Evolutionary conservation across 805 yeast genomes (phyloP), one percentile per base, ranked within the genome.

Genomic region (Candida ovalis): DNA sequence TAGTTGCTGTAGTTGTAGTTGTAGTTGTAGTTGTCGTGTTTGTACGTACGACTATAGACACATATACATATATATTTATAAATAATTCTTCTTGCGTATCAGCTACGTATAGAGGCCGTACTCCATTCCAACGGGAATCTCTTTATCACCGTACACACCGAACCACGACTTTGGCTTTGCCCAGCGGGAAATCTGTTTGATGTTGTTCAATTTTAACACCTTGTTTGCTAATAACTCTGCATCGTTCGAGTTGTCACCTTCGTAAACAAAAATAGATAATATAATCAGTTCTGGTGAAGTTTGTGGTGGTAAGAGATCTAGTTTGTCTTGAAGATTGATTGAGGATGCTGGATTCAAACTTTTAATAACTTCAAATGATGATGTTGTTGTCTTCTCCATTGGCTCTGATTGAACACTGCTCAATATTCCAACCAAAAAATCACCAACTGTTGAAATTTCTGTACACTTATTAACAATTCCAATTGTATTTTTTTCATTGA

Each of bases 211-310:
- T 4, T 66, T 55, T 5, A 62, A 54, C 2, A 74, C 62, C 28
- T 65, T 63, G 12, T 53, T 52, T 2, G 86, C 81, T 51, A 85
- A 64, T 9, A 61, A 52, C 39, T 70, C 71, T 7, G 95, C 94
- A 63, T 90, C 96, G 19, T 65, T 60, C 25, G 83, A 77, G 63
- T 92, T 92, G 64, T 91, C 97, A 30, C 98, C 97, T 63, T 91
- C 97, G 64, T 88, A 89, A 1, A 85, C 95, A 61, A 75, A 82
- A 17, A 79, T 71, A 13, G 62, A 55, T 13, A 63, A 40, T 2
- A 56, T 45, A 4, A 49, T 33, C 10, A 54, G 35, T 32, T 50
- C 56, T 30, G 46, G 43, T 24, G 47, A 25, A 32, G 45, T 38
- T 13, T 17, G 25, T 19, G 40, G 6, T 19, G 36, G 24, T 3